Conservation (phyloP, 202 grass and related monocot species). For the Eragrostis tef region DNA sequence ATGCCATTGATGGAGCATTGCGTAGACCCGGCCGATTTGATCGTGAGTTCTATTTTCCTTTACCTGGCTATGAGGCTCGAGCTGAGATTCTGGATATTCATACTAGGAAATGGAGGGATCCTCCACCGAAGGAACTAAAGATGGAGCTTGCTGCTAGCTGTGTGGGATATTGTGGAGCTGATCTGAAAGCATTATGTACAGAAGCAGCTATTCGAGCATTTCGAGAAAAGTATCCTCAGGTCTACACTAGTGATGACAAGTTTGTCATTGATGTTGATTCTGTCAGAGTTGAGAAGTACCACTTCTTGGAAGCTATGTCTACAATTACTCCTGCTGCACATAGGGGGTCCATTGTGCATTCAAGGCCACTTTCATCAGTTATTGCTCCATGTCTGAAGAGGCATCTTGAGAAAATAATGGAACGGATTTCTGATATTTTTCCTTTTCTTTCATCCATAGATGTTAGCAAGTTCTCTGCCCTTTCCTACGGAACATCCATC, state of each 20-base stretch:
- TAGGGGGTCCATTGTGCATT: conserved; percentile 89
- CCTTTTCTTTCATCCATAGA: conserved; percentile 75
- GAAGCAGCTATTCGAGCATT: conserved; percentile 97
- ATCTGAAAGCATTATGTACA: conserved; percentile 96
- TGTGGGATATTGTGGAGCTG: conserved; percentile 98
- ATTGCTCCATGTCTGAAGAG: conserved; percentile 80
- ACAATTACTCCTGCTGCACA: conserved; percentile 95
- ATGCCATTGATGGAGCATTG: conserved; percentile 98
- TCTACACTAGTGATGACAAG: conserved; percentile 97
- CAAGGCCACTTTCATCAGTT: conserved; percentile 82
- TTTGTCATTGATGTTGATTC: conserved; percentile 99
- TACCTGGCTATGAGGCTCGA: conserved; percentile 93
- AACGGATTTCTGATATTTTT: conserved; percentile 79
- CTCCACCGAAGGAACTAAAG: conserved; percentile 77
- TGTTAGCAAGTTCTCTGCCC: conserved; percentile 64
- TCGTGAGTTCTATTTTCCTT: conserved; percentile 95
- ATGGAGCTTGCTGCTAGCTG: conserved; percentile 94
- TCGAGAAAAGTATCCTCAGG: conserved; percentile 98
- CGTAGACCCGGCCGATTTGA: conserved; percentile 96
- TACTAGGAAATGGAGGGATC: conserved; percentile 98
- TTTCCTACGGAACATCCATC: conserved; percentile 81
- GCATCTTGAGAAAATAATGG: conserved; percentile 87
- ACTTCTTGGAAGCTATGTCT: conserved; percentile 99
- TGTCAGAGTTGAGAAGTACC: conserved; percentile 77
- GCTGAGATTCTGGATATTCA: conserved; percentile 94